Conservation (phyloP, 345 rosid genomes). For the Clarkia xantiana region DNA sequence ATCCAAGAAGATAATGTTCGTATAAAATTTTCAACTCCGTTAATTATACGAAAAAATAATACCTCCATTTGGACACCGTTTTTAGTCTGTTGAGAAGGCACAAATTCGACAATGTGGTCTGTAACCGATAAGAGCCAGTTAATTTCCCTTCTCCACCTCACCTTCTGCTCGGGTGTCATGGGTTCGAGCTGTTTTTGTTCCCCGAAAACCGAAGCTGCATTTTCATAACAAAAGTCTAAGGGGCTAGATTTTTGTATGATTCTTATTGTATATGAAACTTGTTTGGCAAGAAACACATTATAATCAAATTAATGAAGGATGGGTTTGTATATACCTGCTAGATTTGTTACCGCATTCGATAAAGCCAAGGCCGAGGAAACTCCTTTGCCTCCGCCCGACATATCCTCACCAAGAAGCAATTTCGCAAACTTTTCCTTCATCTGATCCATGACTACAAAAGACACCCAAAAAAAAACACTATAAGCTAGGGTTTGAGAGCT, state of each 20-base stretch:
- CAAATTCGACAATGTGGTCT: slow-evolving; percentile 59
- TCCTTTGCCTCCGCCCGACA: slow-evolving; percentile 77
- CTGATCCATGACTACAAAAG: slow-evolving; percentile 30
- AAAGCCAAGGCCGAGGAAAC: slow-evolving; percentile 61
- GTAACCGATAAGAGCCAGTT: slow-evolving; percentile 61
- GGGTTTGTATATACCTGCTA: slow-evolving; percentile 26
- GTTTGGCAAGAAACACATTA: too few species aligned
- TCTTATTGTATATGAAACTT: too few species aligned
- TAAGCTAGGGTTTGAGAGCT: too few species aligned
- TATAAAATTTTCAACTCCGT: neutral
- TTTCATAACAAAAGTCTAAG: too few species aligned
- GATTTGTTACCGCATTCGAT: slow-evolving; percentile 62
- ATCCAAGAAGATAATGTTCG: neutral
- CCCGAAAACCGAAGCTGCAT: slow-evolving; percentile 22
- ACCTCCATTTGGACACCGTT: slow-evolving; percentile 20
- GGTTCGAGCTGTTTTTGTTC: slow-evolving; percentile 38
- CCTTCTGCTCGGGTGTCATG: slow-evolving; percentile 42
- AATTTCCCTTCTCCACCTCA: slow-evolving; percentile 49
- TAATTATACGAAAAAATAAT: neutral
- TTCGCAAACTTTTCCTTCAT: slow-evolving; percentile 61
- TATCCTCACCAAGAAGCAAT: slow-evolving; percentile 62
- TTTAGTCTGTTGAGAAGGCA: slow-evolving; percentile 39
- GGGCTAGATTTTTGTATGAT: too few species aligned
- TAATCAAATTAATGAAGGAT: too few species aligned
- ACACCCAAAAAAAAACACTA: neutral